These are phyloP conservation scores for Cynara cardunculus DNA, from an alignment of 129 eudicot genomes.

Conservation along the genomic window DNA sequence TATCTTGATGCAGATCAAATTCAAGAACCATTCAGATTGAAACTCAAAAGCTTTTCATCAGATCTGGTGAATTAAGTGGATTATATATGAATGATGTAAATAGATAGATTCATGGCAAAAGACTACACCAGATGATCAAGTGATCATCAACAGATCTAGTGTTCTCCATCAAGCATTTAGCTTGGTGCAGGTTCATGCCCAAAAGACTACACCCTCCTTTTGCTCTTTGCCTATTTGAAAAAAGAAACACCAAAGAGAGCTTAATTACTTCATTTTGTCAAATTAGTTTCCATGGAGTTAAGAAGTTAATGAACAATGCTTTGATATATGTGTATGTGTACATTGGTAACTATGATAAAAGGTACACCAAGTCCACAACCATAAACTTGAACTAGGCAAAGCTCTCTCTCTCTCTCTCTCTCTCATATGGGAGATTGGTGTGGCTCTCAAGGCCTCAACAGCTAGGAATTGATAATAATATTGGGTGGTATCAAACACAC, in stretches of 20 bases:
- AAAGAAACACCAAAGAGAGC: background rate
- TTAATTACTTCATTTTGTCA: background rate
- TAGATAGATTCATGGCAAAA: background rate
- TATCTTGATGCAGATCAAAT: background rate
- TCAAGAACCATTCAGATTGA: background rate
- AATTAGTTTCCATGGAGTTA: background rate
- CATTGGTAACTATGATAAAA: background rate
- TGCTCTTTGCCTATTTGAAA: background rate
- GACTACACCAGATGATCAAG: background rate
- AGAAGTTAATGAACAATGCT: background rate
- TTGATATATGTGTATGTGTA: background rate
- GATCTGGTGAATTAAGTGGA: background rate
- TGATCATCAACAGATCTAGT: background rate
- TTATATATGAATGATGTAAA: background rate
- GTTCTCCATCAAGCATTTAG: background rate
- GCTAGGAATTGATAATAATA: no score
- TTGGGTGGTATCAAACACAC: background rate
- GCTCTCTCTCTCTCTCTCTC: background rate
- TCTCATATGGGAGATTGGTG: no score
- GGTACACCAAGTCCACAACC: background rate
- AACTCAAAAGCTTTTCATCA: background rate
- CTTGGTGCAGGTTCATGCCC: background rate
- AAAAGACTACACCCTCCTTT: no score
- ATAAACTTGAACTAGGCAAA: background rate
- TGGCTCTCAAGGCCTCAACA: no score